A percentile compares a stretch with the other conserved stretches of the same genome.
Evolutionary conservation across 2,329 filamentous ascomycete species (phyloP).

Genomic region (Grosmannia clavigera): DNA sequence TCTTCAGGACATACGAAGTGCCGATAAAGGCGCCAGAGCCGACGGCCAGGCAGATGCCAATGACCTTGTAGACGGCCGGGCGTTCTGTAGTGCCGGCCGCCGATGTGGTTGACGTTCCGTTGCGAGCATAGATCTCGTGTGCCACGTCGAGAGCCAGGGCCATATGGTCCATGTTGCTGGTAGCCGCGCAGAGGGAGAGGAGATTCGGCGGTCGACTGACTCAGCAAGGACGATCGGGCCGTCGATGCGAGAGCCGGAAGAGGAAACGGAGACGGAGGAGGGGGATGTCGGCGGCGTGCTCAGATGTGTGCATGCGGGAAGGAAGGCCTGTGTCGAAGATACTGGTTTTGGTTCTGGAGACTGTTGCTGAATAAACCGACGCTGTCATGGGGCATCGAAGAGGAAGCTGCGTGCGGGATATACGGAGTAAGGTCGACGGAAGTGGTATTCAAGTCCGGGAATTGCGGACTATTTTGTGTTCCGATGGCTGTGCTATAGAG

Average conservation of each 20-base stretch:
- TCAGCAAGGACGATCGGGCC: background rate
- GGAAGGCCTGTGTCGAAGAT: background rate
- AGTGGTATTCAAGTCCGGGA: background rate
- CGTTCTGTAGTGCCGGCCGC: slow-evolving; percentile 17
- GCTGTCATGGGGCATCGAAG: background rate
- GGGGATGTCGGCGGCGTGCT: background rate
- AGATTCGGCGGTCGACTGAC: background rate
- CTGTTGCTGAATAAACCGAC: background rate
- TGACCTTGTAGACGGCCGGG: slow-evolving; percentile 58
- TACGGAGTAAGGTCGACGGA: background rate
- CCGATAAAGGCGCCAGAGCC: slow-evolving; percentile 89
- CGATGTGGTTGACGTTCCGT: slow-evolving; percentile 15
- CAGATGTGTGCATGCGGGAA: background rate
- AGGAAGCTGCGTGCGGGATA: background rate
- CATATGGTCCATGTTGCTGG: slow-evolving; percentile 16
- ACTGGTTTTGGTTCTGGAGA: background rate
- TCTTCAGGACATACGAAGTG: slow-evolving; percentile 89
- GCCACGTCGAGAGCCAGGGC: slow-evolving; percentile 18
- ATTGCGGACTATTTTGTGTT: background rate
- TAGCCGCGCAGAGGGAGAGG: background rate
- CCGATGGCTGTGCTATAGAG: background rate
- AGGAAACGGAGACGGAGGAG: background rate
- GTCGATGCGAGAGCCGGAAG: background rate
- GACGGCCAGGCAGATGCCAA: slow-evolving; percentile 77
- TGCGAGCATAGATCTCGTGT: slow-evolving; percentile 30